A percentile compares a stretch with the other conserved stretches of the same genome.
Conservation (phyloP, 75 land plant genomes). For the Sequoia sempervirens region DNA sequence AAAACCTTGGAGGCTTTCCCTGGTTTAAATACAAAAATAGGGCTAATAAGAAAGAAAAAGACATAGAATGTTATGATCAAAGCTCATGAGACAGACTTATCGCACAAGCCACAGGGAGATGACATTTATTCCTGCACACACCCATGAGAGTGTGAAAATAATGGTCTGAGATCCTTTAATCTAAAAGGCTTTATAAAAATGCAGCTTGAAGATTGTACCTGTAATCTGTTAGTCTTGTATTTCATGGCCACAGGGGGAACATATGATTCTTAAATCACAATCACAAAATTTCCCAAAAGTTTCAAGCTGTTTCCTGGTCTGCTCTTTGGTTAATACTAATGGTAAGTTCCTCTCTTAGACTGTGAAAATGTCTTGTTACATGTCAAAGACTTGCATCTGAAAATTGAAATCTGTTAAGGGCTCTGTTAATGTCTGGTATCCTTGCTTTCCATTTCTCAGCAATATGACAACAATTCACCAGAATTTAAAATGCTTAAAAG, state of each 20-base stretch:
- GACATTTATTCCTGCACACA: not conserved
- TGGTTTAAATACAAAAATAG: not conserved
- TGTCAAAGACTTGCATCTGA: slow-evolving; percentile 5
- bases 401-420: not conserved
- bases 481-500: not conserved
- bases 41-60: not conserved
- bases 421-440: not conserved
- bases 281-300: not conserved
- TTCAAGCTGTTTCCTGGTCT: not conserved
- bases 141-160: slow-evolving; percentile 1
- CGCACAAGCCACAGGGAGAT: not conserved
- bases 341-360: not conserved
- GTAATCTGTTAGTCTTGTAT: not conserved
- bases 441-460: not conserved
- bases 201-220: slow-evolving; percentile 4
- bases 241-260: slow-evolving; percentile 1
- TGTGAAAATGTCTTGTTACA: not conserved
- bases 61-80: not conserved
- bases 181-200: slow-evolving; percentile 5
- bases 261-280: not conserved
- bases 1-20: not conserved
- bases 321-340: not conserved
- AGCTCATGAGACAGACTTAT: not conserved
- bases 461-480: not conserved
- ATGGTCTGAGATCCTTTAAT: not conserved